These are phyloP conservation scores for Conticribra guillardii DNA, from an alignment of 108 stramenopile genomes.

Conservation along the genomic window DNA sequence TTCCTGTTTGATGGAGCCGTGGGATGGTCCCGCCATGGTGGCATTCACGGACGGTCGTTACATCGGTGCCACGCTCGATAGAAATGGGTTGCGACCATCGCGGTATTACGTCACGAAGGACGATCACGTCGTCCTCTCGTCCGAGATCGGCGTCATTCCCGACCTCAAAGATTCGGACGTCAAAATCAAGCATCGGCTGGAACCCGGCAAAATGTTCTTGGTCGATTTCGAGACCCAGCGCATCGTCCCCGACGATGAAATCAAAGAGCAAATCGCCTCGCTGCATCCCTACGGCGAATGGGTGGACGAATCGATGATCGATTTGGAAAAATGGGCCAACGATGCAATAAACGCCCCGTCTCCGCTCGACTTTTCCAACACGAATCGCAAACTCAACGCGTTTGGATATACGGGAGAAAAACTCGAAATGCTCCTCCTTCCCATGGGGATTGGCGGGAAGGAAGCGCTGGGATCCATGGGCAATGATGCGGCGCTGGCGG, in stretches of 20 bases:
- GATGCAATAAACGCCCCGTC: conserved; percentile 30
- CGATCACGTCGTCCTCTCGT: conserved; percentile 92
- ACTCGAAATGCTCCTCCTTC: conserved; percentile 92
- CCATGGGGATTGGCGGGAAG: conserved; percentile 93
- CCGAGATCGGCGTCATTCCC: conserved; percentile 95
- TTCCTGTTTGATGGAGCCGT: conserved; percentile 98
- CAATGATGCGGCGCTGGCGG: conserved; percentile 96
- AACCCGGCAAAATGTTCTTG: conserved; percentile 98
- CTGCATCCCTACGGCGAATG: conserved; percentile 88
- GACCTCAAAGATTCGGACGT: conserved; percentile 85
- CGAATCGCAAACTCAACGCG: conserved; percentile 85
- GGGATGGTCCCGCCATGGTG: conserved; percentile 99
- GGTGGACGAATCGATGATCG: conserved; percentile 81
- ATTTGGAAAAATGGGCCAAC: conserved; percentile 81
- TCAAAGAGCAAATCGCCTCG: conserved; percentile 94
- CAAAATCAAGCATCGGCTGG: conserved; percentile 94
- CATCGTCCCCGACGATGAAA: conserved; percentile 95
- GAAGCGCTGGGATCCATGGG: conserved; percentile 98
- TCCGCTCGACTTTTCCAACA: conserved; percentile 77
- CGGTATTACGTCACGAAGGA: conserved; percentile 97
- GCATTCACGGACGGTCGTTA: conserved; percentile 96
- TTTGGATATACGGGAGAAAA: conserved; percentile 96
- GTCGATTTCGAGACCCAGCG: conserved; percentile 94
- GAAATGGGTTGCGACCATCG: conserved; percentile 95
- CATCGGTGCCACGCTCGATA: conserved; percentile 94